Evolutionary conservation across 345 rosid species (phyloP), one percentile per base, ranked within the genome.

Genomic region (Noccaea bulbosa): DNA sequence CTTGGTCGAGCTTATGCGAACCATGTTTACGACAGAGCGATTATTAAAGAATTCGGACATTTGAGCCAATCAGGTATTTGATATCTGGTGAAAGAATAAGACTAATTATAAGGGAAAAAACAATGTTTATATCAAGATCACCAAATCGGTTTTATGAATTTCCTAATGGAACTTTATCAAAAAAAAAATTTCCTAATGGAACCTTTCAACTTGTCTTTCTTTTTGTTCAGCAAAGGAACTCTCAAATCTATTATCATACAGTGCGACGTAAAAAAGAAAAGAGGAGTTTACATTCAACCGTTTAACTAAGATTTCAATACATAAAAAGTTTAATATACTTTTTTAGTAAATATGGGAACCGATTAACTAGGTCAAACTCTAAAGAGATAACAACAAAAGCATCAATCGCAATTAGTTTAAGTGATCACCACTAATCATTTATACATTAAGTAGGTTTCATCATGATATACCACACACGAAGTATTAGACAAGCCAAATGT

Each of bases 401-500:
- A 12, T 58, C 48, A 58, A 69, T 12, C 8, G 2, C 58, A 49
- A 39, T 40, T 49, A 71, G 14, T 71, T 3, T 30, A 8, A 71
- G 51, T 71, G 62, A 71, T 45, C 68, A 30, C 17, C 53, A 52
- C 12, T 50, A 61, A 50, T 61, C 44, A 68, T 49, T 11, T 8
- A 43, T 6, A 30, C 9, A 37, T 20, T 20, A 61, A 40, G 16
- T 62, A 72, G 64, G 63, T 60, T 39, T 30, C 51, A 70, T 70
- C 59, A 70, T 47, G 59, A 39, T 39, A 73, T 17, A 65, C 30
- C 60, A 73, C 65, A 6, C 60, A 73, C 65, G 8, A 73, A 65
- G 58, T 47, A 55, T 56, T 55, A 3, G 50, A 73, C 61, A 57
- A 67, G 62, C 32, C 52, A 65, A 39, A 57, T 66, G 67, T 48